phyloP scores from a whole-genome alignment of 108 stramenopile genomes.

The Cylindrotheca closterium region DNA sequence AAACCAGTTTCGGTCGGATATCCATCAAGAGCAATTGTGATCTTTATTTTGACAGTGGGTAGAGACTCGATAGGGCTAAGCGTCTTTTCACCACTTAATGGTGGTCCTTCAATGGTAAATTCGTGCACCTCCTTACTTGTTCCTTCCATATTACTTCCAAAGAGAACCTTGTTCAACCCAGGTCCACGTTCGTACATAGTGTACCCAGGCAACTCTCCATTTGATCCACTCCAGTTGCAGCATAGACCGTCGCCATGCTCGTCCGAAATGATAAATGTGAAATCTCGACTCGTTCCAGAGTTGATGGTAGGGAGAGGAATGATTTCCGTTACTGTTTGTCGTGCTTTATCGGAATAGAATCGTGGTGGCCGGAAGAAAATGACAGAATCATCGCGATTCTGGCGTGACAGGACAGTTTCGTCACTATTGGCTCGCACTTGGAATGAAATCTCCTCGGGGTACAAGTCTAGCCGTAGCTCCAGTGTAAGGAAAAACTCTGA shows the following conservation, averaged over 20 bases:
- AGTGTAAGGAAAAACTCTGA: constrained; percentile 19
- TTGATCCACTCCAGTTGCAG: constrained; percentile 15
- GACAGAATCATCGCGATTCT: constrained; percentile 2
- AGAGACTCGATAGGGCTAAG: background rate
- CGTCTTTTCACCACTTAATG: background rate
- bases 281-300: constrained; percentile 7
- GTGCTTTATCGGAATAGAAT: constrained; percentile 13
- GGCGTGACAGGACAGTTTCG: constrained; percentile 3
- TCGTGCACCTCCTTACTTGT: constrained; percentile 7
- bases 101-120: constrained; percentile 12
- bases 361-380: constrained; percentile 37
- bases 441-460: constrained; percentile 28
- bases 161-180: constrained; percentile 3
- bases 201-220: constrained; percentile 16
- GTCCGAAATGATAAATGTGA: constrained; percentile 32
- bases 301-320: constrained; percentile 7
- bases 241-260: constrained; percentile 35
- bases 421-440: constrained; percentile 17
- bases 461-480: constrained; percentile 25
- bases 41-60: constrained; percentile 8
- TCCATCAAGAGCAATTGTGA: constrained; percentile 20
- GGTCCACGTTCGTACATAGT: constrained; percentile 27
- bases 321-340: constrained; percentile 23
- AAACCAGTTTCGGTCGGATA: constrained; percentile 35
- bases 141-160: constrained; percentile 10